Conservation (phyloP, 352 stramenopile species). For the Thalassiosira tumida region DNA sequence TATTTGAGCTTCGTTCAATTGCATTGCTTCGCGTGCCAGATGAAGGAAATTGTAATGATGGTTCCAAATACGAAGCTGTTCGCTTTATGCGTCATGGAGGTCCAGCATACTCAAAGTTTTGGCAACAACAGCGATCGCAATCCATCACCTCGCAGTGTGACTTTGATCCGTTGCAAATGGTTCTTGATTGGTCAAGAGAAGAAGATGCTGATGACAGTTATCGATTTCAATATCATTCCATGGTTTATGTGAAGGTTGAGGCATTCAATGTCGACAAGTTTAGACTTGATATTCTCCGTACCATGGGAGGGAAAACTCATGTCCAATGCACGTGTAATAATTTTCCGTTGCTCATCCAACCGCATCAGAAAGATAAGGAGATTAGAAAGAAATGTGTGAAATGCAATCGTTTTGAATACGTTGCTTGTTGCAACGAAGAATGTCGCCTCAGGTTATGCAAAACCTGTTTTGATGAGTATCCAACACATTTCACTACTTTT, state of each 20-base stretch:
- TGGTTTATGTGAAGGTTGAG: not conserved
- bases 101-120: too few relatives aligned
- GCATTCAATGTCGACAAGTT: conserved; percentile 1
- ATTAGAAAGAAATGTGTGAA: not conserved
- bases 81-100: not conserved
- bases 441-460: not conserved
- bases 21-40: conserved; percentile 13
- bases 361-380: not conserved
- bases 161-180: too few relatives aligned
- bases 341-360: conserved; percentile 49
- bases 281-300: conserved; percentile 7
- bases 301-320: conserved; percentile 23
- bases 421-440: not conserved
- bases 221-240: not conserved
- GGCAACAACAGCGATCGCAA: too few relatives aligned
- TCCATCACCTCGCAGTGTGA: too few relatives aligned
- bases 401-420: not conserved
- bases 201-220: too few relatives aligned
- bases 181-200: too few relatives aligned
- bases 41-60: not conserved
- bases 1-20: conserved; percentile 46
- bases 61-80: not conserved
- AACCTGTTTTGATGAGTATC: not conserved
- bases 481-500: not conserved
- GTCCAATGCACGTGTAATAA: conserved; percentile 36